These are phyloP conservation scores for Talaromyces sp. DNA, from an alignment of 2,329 filamentous ascomycete genomes.

Conservation along the genomic window DNA sequence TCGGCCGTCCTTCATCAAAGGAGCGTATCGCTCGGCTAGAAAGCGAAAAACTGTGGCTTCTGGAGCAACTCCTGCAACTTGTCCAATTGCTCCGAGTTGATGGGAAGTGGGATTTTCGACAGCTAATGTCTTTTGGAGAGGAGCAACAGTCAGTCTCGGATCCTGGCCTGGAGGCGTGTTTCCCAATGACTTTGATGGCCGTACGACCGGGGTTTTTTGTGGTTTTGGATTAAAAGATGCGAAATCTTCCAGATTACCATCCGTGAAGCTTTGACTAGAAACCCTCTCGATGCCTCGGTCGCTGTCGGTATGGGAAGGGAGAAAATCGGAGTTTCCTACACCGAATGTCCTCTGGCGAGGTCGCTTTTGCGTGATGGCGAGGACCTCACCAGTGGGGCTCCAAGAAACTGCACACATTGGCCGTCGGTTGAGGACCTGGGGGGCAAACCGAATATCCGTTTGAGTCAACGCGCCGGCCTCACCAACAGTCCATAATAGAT, in stretches of 20 bases:
- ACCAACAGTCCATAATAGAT: conserved; percentile 61
- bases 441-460: conserved; percentile 56
- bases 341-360: conserved; percentile 38
- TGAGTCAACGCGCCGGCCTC: conserved; percentile 58
- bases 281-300: conserved; percentile 43
- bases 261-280: conserved; percentile 48
- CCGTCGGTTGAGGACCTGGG: conserved; percentile 54
- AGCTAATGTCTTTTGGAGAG: conserved; percentile 47
- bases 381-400: conserved; percentile 54
- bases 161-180: conserved; percentile 49
- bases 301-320: conserved; percentile 37
- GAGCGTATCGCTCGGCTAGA: conserved; percentile 40
- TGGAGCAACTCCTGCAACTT: conserved; percentile 42
- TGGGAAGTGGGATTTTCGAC: conserved; percentile 34
- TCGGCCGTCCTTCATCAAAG: conserved; percentile 27
- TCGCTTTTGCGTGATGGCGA: conserved; percentile 51
- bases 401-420: conserved; percentile 54
- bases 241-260: conserved; percentile 22
- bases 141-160: conserved; percentile 43
- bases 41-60: conserved; percentile 37
- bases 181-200: conserved; percentile 49
- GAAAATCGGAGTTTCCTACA: conserved; percentile 36
- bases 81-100: conserved; percentile 48
- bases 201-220: conserved; percentile 41
- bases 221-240: conserved; percentile 39